These are phyloP conservation scores for Colletotrichum sp. DNA, from an alignment of 2,329 filamentous ascomycete species.

Conservation along the genomic window DNA sequence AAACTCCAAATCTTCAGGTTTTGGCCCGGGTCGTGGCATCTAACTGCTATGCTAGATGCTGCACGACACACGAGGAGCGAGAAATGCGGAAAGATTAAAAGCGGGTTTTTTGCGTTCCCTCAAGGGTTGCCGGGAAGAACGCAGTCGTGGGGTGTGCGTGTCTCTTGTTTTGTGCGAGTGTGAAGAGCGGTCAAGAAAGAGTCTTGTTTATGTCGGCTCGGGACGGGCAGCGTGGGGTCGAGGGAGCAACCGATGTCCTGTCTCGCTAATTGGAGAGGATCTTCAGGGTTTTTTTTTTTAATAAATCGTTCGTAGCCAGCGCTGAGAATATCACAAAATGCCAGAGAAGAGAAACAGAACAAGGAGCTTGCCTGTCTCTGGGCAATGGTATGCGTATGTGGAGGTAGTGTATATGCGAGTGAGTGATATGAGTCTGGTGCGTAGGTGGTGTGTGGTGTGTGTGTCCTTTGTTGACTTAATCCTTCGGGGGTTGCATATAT, in stretches of 20 bases:
- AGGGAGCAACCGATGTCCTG: slow-evolving; percentile 6
- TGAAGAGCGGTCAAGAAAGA: not conserved
- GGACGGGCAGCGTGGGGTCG: slow-evolving; percentile 12
- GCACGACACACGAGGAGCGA: not conserved
- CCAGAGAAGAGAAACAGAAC: not conserved
- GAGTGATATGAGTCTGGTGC: not conserved
- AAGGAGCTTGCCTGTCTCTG: not conserved
- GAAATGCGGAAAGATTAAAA: not conserved
- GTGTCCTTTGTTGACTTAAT: not conserved
- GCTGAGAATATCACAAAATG: not conserved
- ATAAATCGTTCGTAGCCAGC: not conserved
- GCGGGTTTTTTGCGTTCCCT: not conserved
- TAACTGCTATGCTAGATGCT: not conserved
- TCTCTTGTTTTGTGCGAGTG: not conserved
- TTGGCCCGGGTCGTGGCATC: slow-evolving; percentile 16
- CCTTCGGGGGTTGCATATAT: slow-evolving; percentile 3
- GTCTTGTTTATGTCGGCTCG: slow-evolving; percentile 9
- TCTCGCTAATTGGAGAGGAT: not conserved
- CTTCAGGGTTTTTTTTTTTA: not conserved
- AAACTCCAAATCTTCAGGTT: slow-evolving; percentile 44
- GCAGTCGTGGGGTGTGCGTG: not conserved
- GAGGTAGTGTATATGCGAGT: not conserved
- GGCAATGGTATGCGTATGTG: not conserved
- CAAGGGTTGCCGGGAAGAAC: not conserved
- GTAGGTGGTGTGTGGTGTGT: not conserved